Percentiles rank a stretch among this genome's conserved stretches.
phyloP scores from a whole-genome alignment of 2,329 filamentous ascomycete species.

The Byssochlamys sp. region DNA sequence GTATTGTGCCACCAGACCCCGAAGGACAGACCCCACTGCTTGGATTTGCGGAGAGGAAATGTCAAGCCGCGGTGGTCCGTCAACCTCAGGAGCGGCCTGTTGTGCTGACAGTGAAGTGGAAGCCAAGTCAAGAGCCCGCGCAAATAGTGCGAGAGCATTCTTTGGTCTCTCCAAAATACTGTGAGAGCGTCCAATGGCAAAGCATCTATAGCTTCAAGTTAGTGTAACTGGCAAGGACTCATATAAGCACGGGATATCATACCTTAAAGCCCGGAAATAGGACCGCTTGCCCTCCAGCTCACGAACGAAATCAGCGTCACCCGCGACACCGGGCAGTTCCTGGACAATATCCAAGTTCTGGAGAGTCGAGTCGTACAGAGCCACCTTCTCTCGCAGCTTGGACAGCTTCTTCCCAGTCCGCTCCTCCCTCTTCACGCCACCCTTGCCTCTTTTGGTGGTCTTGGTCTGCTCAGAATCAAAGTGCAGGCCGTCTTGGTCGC shows the following conservation, averaged over 20 bases:
- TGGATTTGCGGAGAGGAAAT: conserved; percentile 52
- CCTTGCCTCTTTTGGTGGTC: conserved; percentile 45
- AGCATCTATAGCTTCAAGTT: conserved; percentile 45
- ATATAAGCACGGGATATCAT: conserved; percentile 20
- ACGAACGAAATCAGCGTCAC: conserved; percentile 63
- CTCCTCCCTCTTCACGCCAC: conserved; percentile 50
- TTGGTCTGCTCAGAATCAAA: conserved; percentile 38
- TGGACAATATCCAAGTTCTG: conserved; percentile 85
- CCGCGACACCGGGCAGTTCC: conserved; percentile 79
- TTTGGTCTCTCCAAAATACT: conserved; percentile 59
- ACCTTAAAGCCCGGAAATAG: conserved; percentile 87
- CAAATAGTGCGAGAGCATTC: conserved; percentile 77
- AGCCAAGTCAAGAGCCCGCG: conserved; percentile 58
- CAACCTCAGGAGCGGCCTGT: conserved; percentile 28
- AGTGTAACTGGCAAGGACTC: conserved; percentile 2
- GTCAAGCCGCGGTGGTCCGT: conserved; percentile 56
- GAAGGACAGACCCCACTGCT: conserved; percentile 53
- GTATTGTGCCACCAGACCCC: conserved; percentile 65
- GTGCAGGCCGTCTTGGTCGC: conserved; percentile 65
- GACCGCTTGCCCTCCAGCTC: conserved; percentile 68
- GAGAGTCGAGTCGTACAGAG: conserved; percentile 80
- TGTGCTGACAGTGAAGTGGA: conserved; percentile 43
- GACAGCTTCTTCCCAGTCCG: conserved; percentile 66
- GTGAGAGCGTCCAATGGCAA: conserved; percentile 79
- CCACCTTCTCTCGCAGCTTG: conserved; percentile 73